Evolutionary conservation across 1,284 basidiomycete genomes (phyloP), one percentile per base, ranked within the genome.

Genomic region (Sporisorium graminicola): DNA sequence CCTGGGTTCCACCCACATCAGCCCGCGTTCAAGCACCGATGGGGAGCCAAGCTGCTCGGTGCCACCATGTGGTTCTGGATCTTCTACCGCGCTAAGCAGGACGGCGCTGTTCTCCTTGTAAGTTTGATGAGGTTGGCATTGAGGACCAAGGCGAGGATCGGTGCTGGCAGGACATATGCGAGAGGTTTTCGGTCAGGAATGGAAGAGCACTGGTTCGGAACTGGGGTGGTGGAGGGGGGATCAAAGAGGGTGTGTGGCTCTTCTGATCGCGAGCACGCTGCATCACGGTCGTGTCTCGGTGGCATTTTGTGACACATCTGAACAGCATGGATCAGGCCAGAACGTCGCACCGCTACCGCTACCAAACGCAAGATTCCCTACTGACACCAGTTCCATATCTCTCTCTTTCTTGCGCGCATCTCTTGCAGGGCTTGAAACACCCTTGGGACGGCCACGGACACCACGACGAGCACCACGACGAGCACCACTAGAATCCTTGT

Each of bases 31-130:
- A 77, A 76, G 57, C 84, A 85, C 62, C 64, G 81, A 13, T 78
- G 66, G 61, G 74, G 73, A 6, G 82, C 84, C 50, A 82, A 80
- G 63, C 53, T 85, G 18, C 68, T 85, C 20, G 84, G 84, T 29
- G 84, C 77, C 6, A 80, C 81, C 49, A 84, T 85, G 83, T 83
- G 82, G 82, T 85, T 85, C 68, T 85, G 79, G 79, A 82, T 85
- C 66, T 77, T 85, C 43, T 85, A 85, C 65, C 67, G 84, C 14
- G 80, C 79, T 44, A 83, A 81, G 66, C 81, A 85, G 65, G 84
- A 85, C 54, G 84, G 84, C 33, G 77, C 84, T 29, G 83, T 85
- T 42, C 58, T 85, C 22, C 69, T 85, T 44, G 84, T 85, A 72
- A 79, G 81, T 82, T 22, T 18, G 18, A 8, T 22, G n/a, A 1